Evolutionary conservation across 2,329 filamentous ascomycete species (phyloP), one percentile per base, ranked within the genome.

Genomic region (Fusarium bulbicola): DNA sequence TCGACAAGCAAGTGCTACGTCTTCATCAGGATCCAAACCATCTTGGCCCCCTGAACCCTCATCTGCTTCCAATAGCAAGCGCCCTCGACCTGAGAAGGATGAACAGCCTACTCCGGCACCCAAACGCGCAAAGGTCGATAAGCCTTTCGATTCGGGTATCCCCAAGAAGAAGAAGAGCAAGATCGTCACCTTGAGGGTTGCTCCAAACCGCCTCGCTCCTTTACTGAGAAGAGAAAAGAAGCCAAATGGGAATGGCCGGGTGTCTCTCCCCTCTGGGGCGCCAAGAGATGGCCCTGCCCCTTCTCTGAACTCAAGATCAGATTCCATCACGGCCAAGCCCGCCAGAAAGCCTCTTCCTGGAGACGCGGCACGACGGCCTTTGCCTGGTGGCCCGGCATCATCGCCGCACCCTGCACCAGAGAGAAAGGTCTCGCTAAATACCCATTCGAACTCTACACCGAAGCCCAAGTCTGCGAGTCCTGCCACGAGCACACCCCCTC

Each of bases 91-190:
- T 39, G 83, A 84, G 20, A 83, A 82, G 63, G 79, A 81, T 9
- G 82, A 83, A 42, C 72, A 76, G 32, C 72, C 75, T 8, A 76
- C 78, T 3, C 83, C 83, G 4, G 80, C 78, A 32, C 77, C 82
- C 2, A 85, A 85, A 76, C 79, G 83, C 18, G 79, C 82, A 9
- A 85, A 84, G 75, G 77, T 79, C 12, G 81, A 82, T 47, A 75
- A 82, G 42, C 65, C 76, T 4, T 73, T 74, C 21, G 76, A 72
- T 20, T 52, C 59, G 6, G 74, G 77, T 3, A 66, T 68, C 40
- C 32, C 32, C 14, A 76, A 75, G 28, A 76, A 70, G 39, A 82
- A 80, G 66, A 82, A 78, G 67, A 76, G 78, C 45, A 77, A 76
- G 9, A 80, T 84, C n/a, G 79, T 85, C 10, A 84, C 81, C 11